Evolutionary conservation across 2,329 filamentous ascomycete species (phyloP).

Genomic region (Fusarium abutilonis): DNA sequence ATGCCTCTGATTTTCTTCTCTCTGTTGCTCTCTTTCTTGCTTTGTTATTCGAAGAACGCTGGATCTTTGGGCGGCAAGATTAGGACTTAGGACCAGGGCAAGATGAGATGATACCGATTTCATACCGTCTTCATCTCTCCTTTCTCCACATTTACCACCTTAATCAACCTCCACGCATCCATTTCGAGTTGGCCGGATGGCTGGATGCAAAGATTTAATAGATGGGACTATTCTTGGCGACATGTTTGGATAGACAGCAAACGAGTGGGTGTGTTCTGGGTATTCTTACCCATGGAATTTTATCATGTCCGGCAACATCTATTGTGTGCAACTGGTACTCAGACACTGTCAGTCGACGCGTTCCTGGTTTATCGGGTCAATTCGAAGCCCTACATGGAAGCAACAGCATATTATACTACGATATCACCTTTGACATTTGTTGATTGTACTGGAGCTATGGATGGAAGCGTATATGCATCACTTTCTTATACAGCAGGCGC

Average conservation of each 20-base stretch:
- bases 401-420: slow-evolving; percentile 19
- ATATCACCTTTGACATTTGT: slow-evolving; percentile 14
- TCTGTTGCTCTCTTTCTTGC: slow-evolving; percentile 8
- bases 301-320: slow-evolving; percentile 6
- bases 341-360: background rate
- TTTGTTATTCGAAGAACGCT: slow-evolving; percentile 26
- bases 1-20: slow-evolving; percentile 7
- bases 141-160: background rate
- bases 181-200: slow-evolving; percentile 4
- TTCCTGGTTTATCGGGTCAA: background rate
- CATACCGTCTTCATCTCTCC: background rate
- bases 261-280: slow-evolving; percentile 8
- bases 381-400: background rate
- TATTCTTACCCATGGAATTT: background rate
- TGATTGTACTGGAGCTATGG: slow-evolving; percentile 6
- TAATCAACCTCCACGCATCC: background rate
- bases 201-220: slow-evolving; percentile 1
- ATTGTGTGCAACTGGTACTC: slow-evolving; percentile 1
- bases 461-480: slow-evolving; percentile 17
- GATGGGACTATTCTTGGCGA: slow-evolving; percentile 6
- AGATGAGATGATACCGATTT: slow-evolving; percentile 1
- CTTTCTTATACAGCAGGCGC: slow-evolving; percentile 13
- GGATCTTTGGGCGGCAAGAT: background rate
- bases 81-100: background rate
- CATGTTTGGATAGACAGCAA: background rate